phyloP scores from a whole-genome alignment of 768 basidiomycete genomes.

The Auricularia auricula-judae region DNA sequence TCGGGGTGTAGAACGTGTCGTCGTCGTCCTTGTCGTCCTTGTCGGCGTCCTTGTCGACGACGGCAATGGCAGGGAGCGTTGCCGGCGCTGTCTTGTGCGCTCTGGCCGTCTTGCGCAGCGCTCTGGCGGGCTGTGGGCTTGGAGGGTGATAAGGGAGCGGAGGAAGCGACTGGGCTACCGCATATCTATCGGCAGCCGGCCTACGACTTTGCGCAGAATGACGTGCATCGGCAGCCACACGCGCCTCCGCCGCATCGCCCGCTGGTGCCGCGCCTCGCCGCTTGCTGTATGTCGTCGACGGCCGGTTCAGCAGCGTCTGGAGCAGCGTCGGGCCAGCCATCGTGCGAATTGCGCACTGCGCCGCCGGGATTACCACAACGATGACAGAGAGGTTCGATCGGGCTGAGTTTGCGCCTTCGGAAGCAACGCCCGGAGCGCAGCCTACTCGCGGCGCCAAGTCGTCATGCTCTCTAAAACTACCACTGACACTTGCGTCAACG shows the following conservation, averaged over 20 bases:
- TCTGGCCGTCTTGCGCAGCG: conserved; percentile 3
- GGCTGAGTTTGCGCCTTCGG: no score
- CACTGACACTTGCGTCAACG: no score
- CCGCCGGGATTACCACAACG: no score
- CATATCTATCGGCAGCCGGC: not conserved
- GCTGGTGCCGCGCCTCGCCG: not conserved
- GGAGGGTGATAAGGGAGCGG: not conserved
- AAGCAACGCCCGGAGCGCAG: no score
- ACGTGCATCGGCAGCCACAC: not conserved
- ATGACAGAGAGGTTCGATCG: no score
- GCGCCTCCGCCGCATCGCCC: not conserved
- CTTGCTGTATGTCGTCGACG: conserved; percentile 46
- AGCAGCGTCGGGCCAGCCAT: conserved; percentile 49
- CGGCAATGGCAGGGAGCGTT: conserved; percentile 4
- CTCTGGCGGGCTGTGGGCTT: not conserved
- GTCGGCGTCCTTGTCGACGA: conserved; percentile 10
- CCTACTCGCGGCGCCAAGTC: no score
- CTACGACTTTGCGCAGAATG: not conserved
- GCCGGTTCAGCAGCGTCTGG: conserved; percentile 50
- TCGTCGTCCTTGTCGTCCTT: conserved; percentile 24
- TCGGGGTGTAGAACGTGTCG: conserved; percentile 55
- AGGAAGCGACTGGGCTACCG: not conserved
- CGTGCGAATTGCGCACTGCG: not conserved
- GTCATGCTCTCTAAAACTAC: no score
- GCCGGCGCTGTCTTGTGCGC: conserved; percentile 10